A percentile compares a stretch with the other conserved stretches of the same genome.
Conservation (phyloP, 306 rosid species). For the Pueraria montana region DNA sequence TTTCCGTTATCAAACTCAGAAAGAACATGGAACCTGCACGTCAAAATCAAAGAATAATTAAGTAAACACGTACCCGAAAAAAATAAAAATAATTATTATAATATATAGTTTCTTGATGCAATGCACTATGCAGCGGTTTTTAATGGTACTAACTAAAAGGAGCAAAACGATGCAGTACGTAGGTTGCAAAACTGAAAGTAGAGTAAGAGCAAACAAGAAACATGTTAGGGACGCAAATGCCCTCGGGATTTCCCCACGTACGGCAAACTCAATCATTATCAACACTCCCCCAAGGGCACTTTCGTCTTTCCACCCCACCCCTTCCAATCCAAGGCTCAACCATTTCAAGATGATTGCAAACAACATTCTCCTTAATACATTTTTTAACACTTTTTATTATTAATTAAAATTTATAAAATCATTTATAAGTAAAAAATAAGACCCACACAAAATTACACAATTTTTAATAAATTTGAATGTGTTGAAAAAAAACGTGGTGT, state of each 20-base stretch:
- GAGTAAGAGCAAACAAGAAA: slow-evolving; percentile 39
- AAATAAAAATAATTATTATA: not conserved
- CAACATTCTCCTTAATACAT: not conserved
- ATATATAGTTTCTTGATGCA: slow-evolving; percentile 23
- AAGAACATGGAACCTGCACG: slow-evolving; percentile 90
- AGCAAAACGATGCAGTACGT: slow-evolving; percentile 64
- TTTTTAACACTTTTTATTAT: not conserved
- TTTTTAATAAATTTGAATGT: not conserved
- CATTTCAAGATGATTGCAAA: not conserved
- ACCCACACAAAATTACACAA: not conserved
- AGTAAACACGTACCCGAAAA: not conserved
- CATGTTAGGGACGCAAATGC: slow-evolving; percentile 75
- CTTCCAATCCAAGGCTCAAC: slow-evolving; percentile 27
- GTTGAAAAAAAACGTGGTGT: not conserved
- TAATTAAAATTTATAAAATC: not conserved
- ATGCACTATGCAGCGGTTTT: slow-evolving; percentile 26
- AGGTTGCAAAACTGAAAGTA: slow-evolving; percentile 58
- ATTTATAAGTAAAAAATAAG: not conserved
- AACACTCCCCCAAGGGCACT: slow-evolving; percentile 52
- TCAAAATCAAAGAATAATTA: not conserved
- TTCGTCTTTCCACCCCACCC: slow-evolving; percentile 30
- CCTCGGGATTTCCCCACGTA: slow-evolving; percentile 85
- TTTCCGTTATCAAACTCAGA: slow-evolving; percentile 95
- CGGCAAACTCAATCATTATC: slow-evolving; percentile 73
- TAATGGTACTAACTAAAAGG: slow-evolving; percentile 48